A percentile compares a stretch with the other conserved stretches of the same genome.
phyloP scores from a whole-genome alignment of 2,329 filamentous ascomycete genomes.

The Sporothrix dimorphospora region DNA sequence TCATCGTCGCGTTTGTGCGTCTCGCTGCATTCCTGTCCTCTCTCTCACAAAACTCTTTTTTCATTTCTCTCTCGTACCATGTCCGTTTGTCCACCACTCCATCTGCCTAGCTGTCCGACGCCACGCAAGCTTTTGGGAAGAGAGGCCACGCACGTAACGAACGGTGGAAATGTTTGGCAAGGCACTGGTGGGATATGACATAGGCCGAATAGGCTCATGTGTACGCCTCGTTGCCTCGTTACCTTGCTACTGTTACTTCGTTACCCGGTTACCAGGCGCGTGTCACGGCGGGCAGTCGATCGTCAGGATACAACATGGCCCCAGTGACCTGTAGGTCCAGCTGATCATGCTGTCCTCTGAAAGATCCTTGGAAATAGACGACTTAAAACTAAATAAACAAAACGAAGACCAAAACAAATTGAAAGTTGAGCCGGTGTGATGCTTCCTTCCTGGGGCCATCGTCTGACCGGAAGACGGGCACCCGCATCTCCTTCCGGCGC shows the following conservation, averaged over 20 bases:
- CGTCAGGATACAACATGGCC: neutral
- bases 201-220: neutral
- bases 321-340: neutral
- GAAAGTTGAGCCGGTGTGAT: neutral
- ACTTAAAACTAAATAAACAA: neutral
- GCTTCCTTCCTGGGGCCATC: neutral
- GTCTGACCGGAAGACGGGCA: neutral
- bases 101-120: conserved; percentile 19
- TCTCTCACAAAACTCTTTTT: conserved; percentile 2
- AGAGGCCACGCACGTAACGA: neutral
- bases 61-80: conserved; percentile 3
- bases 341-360: neutral
- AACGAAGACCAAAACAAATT: neutral
- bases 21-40: neutral
- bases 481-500: neutral
- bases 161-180: neutral
- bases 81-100: neutral
- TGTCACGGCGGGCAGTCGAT: neutral
- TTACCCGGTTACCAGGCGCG: neutral
- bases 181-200: neutral
- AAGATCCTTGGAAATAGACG: neutral
- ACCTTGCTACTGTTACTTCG: neutral
- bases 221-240: neutral
- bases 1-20: neutral
- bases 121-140: conserved; percentile 26